A percentile compares a stretch with the other conserved stretches of the same genome.
Evolutionary conservation across 768 basidiomycete species (phyloP).

Genomic region (Trametes punicea): DNA sequence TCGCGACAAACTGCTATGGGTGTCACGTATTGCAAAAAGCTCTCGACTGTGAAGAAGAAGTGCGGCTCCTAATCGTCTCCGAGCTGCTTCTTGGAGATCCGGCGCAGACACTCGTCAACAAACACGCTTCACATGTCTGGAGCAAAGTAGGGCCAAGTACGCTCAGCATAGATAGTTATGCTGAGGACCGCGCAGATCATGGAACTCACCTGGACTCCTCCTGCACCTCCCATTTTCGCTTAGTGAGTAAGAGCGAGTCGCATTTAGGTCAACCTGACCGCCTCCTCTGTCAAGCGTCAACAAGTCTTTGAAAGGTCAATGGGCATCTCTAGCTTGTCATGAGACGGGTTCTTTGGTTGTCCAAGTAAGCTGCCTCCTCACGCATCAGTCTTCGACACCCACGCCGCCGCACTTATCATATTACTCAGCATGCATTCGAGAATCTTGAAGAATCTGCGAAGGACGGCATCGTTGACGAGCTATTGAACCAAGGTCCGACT

Average conservation of each 20-base stretch:
- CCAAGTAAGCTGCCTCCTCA: constrained; percentile 47
- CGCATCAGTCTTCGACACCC: neutral
- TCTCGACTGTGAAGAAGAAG: constrained; percentile 86
- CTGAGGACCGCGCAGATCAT: constrained; percentile 57
- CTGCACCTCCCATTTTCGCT: constrained; percentile 84
- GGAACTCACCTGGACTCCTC: constrained; percentile 85
- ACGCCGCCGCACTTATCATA: neutral
- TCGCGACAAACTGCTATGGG: constrained; percentile 86
- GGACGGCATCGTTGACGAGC: constrained; percentile 79
- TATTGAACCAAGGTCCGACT: constrained; percentile 66
- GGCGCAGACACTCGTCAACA: constrained; percentile 82
- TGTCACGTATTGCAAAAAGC: constrained; percentile 90
- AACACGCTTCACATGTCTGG: constrained; percentile 91
- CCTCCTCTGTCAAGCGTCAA: constrained; percentile 56
- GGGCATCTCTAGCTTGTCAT: constrained; percentile 86
- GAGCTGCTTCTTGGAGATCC: constrained; percentile 83
- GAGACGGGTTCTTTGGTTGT: constrained; percentile 89
- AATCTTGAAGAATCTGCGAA: constrained; percentile 82
- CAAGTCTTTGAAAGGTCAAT: constrained; percentile 82
- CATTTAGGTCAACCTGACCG: neutral
- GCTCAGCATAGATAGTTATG: neutral
- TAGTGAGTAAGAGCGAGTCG: constrained; percentile 51
- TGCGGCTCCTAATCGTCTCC: constrained; percentile 76
- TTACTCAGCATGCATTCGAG: constrained; percentile 71
- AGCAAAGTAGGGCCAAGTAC: constrained; percentile 57